These are phyloP conservation scores for Gynostemma pentaphyllum DNA, from an alignment of 306 rosid genomes.

Conservation along the genomic window DNA sequence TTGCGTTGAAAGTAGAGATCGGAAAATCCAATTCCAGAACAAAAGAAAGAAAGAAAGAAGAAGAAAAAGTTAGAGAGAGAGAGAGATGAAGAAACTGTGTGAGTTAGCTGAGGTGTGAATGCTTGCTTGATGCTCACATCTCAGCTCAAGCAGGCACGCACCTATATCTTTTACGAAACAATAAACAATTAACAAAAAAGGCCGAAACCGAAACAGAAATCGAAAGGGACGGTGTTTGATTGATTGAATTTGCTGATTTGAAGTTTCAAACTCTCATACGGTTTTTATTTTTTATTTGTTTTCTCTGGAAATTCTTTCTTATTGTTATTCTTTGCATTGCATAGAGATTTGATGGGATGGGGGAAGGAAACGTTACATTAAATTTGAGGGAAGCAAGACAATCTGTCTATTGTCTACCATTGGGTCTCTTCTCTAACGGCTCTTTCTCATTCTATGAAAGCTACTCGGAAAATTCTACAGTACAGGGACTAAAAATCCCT, in stretches of 20 bases:
- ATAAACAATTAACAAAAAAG: slow-evolving; percentile 1
- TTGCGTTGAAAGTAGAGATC: neutral
- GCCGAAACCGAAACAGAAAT: too few species aligned
- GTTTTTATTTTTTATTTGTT: neutral
- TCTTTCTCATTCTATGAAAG: too few species aligned
- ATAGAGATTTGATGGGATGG: too few species aligned
- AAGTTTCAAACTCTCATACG: neutral
- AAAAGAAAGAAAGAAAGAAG: neutral
- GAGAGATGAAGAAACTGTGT: neutral
- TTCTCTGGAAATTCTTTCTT: too few species aligned
- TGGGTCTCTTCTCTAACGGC: too few species aligned
- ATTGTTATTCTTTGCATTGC: too few species aligned
- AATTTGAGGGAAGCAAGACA: too few species aligned
- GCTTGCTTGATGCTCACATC: neutral
- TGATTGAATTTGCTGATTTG: neutral
- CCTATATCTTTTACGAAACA: neutral
- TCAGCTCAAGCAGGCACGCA: neutral
- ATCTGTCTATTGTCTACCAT: too few species aligned
- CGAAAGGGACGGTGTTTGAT: slow-evolving; percentile 5
- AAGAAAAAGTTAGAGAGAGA: neutral
- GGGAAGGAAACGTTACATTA: too few species aligned
- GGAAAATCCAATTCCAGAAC: neutral
- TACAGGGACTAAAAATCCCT: too few species aligned
- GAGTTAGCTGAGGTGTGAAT: neutral
- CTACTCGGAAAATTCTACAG: too few species aligned